A percentile compares a stretch with the other conserved stretches of the same genome.
Conservation (phyloP, 1,139 yeast genomes). For the Diutina siamensis region DNA sequence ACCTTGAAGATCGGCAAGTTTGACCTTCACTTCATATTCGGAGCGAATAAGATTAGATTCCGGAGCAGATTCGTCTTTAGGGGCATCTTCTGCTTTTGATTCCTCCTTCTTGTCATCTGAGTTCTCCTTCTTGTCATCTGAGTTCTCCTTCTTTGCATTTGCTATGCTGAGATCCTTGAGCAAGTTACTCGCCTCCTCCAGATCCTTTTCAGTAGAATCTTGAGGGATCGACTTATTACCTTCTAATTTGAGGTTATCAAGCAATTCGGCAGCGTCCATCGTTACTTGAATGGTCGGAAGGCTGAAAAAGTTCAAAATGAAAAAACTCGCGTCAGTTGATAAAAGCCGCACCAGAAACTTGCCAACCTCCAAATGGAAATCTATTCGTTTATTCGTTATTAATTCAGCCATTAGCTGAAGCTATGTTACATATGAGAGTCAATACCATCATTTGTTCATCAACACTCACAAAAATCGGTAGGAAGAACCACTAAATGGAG, state of each 20-base stretch:
- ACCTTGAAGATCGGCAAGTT: slow-evolving; percentile 4
- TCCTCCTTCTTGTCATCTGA: neutral
- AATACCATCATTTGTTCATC: neutral
- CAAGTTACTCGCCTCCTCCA: neutral
- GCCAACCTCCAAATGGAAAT: too few relatives aligned
- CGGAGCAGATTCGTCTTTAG: neutral
- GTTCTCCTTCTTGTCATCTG: neutral
- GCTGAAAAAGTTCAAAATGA: too few relatives aligned
- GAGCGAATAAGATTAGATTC: neutral
- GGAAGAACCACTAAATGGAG: slow-evolving; percentile 5
- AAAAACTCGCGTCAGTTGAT: too few relatives aligned
- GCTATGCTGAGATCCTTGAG: neutral
- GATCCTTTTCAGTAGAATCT: neutral
- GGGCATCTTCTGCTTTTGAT: too few relatives aligned
- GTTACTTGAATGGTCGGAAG: too few relatives aligned
- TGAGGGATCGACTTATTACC: neutral
- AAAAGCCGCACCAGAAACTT: neutral
- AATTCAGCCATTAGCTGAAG: neutral
- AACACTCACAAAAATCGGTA: slow-evolving; percentile 3
- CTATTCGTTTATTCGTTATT: slow-evolving; percentile 4
- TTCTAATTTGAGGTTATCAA: neutral
- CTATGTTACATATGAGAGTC: neutral
- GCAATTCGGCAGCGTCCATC: neutral
- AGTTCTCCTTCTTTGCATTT: neutral
- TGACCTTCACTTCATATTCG: slow-evolving; percentile 4